phyloP scores from a whole-genome alignment of 2,329 filamentous ascomycete genomes.

The Lachnellula cervina region DNA sequence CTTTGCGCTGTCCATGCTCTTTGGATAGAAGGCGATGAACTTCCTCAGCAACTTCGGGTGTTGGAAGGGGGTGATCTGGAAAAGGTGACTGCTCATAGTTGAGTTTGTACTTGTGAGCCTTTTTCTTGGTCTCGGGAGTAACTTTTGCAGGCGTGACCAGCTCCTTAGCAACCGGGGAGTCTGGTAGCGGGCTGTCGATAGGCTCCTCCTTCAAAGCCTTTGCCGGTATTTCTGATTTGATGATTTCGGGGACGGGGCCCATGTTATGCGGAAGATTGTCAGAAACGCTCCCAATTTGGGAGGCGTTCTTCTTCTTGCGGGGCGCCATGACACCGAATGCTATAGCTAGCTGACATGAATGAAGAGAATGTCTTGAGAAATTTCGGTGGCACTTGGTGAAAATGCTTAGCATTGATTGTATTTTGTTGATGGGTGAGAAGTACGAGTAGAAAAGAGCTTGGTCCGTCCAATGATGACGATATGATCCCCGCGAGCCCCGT shows the following conservation, averaged over 20 bases:
- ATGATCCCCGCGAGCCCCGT: too few relatives aligned
- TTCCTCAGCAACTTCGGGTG: constrained; percentile 61
- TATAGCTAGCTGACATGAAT: background rate
- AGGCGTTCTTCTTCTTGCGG: background rate
- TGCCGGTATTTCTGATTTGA: background rate
- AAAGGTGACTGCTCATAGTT: constrained; percentile 60
- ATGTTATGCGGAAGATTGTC: background rate
- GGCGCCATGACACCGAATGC: background rate
- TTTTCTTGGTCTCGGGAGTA: constrained; percentile 15
- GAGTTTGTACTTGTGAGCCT: constrained; percentile 45
- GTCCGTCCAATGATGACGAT: too few relatives aligned
- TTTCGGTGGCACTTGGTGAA: background rate
- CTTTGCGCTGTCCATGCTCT: constrained; percentile 59
- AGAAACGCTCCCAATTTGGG: background rate
- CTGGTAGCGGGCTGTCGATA: background rate
- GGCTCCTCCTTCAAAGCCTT: background rate
- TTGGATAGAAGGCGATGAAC: constrained; percentile 61
- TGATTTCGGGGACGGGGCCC: background rate
- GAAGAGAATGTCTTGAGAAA: too few relatives aligned
- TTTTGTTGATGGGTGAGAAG: too few relatives aligned
- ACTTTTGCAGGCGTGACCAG: background rate
- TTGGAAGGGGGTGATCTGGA: constrained; percentile 61
- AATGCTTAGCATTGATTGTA: too few relatives aligned
- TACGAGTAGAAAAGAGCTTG: too few relatives aligned
- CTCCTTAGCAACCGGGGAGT: background rate